phyloP scores from a whole-genome alignment of 129 eudicot genomes.

The Tagetes patula region DNA sequence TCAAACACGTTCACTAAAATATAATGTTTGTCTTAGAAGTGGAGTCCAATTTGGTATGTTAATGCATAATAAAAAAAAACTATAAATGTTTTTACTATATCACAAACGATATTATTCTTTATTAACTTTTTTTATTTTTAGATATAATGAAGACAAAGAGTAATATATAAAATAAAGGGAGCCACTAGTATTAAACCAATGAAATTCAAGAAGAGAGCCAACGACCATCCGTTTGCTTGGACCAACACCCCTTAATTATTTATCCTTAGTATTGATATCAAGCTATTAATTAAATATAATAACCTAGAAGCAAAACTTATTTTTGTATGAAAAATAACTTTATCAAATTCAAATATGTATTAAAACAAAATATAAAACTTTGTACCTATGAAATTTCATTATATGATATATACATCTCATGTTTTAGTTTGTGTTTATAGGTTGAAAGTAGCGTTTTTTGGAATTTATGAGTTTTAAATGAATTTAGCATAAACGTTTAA shows the following conservation, averaged over 20 bases:
- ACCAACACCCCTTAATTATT: background rate
- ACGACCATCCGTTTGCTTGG: slow-evolving; percentile 17
- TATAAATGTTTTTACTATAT: background rate
- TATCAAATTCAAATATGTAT: background rate
- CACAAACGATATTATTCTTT: background rate
- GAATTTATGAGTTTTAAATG: too few relatives aligned
- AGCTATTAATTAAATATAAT: background rate
- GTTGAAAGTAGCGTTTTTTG: too few relatives aligned
- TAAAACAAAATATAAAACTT: too few relatives aligned
- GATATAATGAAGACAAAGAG: background rate
- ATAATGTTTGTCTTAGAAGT: background rate
- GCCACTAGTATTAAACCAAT: background rate
- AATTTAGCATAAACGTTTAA: too few relatives aligned
- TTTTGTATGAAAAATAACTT: too few relatives aligned
- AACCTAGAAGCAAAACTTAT: background rate
- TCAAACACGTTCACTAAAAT: background rate
- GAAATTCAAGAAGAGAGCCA: slow-evolving; percentile 13
- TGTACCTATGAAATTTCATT: too few relatives aligned
- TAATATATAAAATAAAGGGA: background rate
- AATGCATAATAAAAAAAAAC: background rate
- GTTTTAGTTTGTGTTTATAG: too few relatives aligned
- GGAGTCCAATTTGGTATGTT: background rate
- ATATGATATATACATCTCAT: too few relatives aligned
- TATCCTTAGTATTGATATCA: too few relatives aligned
- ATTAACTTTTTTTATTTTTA: too few relatives aligned